Evolutionary conservation across 176 grass and related monocot genomes (phyloP).

Genomic region (Avena sativa): DNA sequence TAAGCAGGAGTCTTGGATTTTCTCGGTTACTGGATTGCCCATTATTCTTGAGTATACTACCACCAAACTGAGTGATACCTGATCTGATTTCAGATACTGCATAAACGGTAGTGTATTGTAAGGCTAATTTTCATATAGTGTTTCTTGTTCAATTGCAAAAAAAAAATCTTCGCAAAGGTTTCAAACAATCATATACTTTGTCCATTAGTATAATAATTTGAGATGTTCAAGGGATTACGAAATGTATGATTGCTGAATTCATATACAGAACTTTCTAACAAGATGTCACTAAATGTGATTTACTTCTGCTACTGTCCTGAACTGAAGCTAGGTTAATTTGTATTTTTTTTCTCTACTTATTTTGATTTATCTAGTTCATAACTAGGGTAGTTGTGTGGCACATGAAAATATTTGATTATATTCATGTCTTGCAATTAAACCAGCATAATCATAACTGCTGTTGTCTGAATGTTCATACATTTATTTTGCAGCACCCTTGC

Average conservation of each 20-base stretch:
- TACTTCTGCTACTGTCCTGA: background rate
- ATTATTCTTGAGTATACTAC: background rate
- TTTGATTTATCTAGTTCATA: no score
- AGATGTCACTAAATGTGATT: background rate
- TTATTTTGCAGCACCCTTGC: constrained; percentile 51
- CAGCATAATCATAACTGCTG: background rate
- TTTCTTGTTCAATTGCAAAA: background rate
- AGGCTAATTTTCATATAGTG: background rate
- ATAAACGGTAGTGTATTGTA: background rate
- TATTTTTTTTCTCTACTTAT: background rate
- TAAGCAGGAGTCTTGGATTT: background rate
- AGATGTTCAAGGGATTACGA: background rate
- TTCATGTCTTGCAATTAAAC: background rate
- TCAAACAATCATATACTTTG: no score
- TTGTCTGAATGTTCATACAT: background rate
- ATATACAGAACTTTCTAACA: background rate
- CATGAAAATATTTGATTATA: background rate
- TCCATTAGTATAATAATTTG: constrained; percentile 2
- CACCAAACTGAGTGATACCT: background rate
- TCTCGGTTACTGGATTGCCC: background rate
- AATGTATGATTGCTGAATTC: background rate
- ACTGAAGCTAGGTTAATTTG: background rate
- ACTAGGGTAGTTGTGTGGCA: background rate
- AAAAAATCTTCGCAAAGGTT: no score
- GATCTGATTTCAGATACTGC: background rate